These are phyloP conservation scores for Saccharomycopsis malanga DNA, from an alignment of 805 yeast genomes.

Conservation along the genomic window DNA sequence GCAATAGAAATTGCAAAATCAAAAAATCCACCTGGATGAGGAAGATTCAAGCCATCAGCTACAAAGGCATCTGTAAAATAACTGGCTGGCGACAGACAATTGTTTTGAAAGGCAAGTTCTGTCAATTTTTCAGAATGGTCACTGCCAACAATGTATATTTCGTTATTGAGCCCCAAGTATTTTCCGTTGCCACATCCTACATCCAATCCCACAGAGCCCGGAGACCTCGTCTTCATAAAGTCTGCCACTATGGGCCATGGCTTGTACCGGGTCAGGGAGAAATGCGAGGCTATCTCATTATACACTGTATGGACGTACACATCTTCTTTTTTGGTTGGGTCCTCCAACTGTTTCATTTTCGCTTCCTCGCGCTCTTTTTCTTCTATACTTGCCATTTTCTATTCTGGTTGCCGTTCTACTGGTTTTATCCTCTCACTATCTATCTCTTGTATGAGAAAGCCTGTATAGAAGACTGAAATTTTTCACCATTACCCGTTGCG, in stretches of 20 bases:
- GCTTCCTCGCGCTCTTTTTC: background rate
- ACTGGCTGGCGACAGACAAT: slow-evolving; percentile 14
- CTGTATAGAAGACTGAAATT: too few relatives aligned
- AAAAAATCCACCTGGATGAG: slow-evolving; percentile 43
- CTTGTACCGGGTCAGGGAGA: slow-evolving; percentile 85
- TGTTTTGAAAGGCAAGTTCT: slow-evolving; percentile 47
- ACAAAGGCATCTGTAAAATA: slow-evolving; percentile 47
- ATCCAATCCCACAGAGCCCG: slow-evolving; percentile 74
- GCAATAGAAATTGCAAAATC: slow-evolving; percentile 95
- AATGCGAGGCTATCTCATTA: slow-evolving; percentile 86
- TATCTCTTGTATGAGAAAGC: too few relatives aligned
- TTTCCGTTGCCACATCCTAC: slow-evolving; percentile 98
- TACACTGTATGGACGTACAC: slow-evolving; percentile 86
- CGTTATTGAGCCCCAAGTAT: slow-evolving; percentile 64
- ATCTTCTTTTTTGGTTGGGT: slow-evolving; percentile 59
- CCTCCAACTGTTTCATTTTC: slow-evolving; percentile 26
- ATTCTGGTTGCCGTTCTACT: too few relatives aligned
- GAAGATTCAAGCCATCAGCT: slow-evolving; percentile 72
- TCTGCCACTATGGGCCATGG: slow-evolving; percentile 95
- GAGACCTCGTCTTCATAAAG: slow-evolving; percentile 44
- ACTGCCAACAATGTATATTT: slow-evolving; percentile 64
- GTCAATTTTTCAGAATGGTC: slow-evolving; percentile 68
- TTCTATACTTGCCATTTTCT: too few relatives aligned
- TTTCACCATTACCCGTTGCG: too few relatives aligned
- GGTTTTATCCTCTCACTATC: too few relatives aligned